These are phyloP conservation scores for Fraxinus dipetala DNA, from an alignment of 305 asterid genomes.

Conservation along the genomic window DNA sequence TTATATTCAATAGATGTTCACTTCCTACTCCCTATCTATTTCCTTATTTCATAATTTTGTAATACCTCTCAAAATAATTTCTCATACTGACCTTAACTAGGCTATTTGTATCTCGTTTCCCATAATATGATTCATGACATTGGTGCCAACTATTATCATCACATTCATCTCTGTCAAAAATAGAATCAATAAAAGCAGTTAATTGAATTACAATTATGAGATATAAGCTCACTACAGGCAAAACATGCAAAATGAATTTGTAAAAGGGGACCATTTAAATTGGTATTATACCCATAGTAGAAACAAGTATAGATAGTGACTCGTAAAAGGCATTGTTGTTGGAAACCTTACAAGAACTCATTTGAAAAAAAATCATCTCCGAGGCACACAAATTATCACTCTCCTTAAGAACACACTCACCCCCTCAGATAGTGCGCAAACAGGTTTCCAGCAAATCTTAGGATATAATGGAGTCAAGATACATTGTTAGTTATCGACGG, in stretches of 20 bases:
- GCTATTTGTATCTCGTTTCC: conserved; percentile 86
- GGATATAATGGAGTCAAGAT: background rate
- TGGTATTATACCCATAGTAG: background rate
- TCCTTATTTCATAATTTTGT: conserved; percentile 19
- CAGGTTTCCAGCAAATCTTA: background rate
- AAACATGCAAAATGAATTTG: background rate
- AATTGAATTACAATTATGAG: background rate
- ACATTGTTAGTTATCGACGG: background rate
- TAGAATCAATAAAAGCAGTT: background rate
- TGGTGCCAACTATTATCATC: conserved; percentile 44
- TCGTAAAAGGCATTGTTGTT: background rate
- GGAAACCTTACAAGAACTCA: background rate
- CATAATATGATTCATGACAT: conserved; percentile 92
- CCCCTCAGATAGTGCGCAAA: background rate
- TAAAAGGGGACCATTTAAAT: background rate
- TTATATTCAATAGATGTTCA: background rate
- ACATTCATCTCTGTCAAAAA: conserved; percentile 60
- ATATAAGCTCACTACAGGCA: background rate
- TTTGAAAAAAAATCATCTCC: background rate
- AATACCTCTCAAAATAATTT: conserved; percentile 17
- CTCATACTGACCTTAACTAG: conserved; percentile 66
- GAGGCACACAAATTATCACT: background rate
- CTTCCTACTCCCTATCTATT: conserved; percentile 1
- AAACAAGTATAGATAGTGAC: background rate
- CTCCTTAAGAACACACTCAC: background rate